Conservation (phyloP, 345 rosid species). For the Euphorbia lathyris region DNA sequence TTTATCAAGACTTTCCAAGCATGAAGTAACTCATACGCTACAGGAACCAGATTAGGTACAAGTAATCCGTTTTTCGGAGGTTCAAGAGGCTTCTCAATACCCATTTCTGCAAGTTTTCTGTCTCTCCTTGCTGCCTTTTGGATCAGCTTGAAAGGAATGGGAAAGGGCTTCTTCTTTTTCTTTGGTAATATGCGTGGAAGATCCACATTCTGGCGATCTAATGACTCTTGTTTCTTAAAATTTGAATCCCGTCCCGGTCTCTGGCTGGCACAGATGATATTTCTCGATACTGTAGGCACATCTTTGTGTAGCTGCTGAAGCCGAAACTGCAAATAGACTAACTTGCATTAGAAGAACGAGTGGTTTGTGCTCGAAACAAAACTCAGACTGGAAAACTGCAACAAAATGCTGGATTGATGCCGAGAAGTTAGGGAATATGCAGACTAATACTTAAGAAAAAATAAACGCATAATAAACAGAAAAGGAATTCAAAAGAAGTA, state of each 20-base stretch:
- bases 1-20: slow-evolving; percentile 77
- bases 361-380: neutral
- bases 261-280: slow-evolving; percentile 39
- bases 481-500: neutral
- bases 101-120: slow-evolving; percentile 74
- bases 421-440: neutral
- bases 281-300: slow-evolving; percentile 22
- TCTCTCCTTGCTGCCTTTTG: slow-evolving; percentile 53
- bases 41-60: slow-evolving; percentile 66
- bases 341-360: neutral
- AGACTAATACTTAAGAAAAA: slow-evolving; percentile 1
- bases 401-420: neutral
- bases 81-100: slow-evolving; percentile 71
- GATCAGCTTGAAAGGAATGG: slow-evolving; percentile 67
- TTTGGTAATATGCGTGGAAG: slow-evolving; percentile 68
- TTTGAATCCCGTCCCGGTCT: slow-evolving; percentile 27
- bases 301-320: slow-evolving; percentile 23
- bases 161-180: slow-evolving; percentile 84
- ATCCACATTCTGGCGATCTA: slow-evolving; percentile 64
- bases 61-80: slow-evolving; percentile 86
- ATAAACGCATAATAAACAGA: neutral
- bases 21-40: slow-evolving; percentile 64
- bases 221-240: slow-evolving; percentile 21
- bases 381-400: neutral
- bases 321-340: slow-evolving; percentile 38